Evolutionary conservation across 495 filamentous ascomycete species (phyloP).

Genomic region (Xeromyces bisporus): DNA sequence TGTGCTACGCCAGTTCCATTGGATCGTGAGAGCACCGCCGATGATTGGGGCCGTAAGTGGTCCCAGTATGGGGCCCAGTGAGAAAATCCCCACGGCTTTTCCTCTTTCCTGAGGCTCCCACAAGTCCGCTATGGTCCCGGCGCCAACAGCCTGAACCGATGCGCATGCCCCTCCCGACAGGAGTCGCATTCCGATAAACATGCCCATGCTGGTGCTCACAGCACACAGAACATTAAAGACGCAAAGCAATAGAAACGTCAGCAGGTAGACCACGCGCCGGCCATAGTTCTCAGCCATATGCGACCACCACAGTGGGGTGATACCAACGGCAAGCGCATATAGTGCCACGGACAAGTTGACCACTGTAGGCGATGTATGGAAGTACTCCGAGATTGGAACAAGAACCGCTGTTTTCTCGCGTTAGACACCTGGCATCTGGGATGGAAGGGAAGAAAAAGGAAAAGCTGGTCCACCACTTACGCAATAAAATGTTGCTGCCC

Average conservation of each 20-base stretch:
- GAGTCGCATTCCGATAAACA: slow-evolving; percentile 54
- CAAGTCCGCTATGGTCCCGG: slow-evolving; percentile 4
- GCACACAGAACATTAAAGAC: slow-evolving; percentile 47
- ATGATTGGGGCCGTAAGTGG: slow-evolving; percentile 5
- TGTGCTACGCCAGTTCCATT: slow-evolving; percentile 4
- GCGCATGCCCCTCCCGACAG: not conserved
- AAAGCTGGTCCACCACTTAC: no score
- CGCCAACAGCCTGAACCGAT: slow-evolving; percentile 5
- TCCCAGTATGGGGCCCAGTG: slow-evolving; percentile 4
- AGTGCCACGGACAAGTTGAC: slow-evolving; percentile 59
- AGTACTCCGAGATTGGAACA: slow-evolving; percentile 11
- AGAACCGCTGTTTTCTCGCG: not conserved
- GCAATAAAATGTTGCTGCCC: not conserved
- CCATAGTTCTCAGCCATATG: slow-evolving; percentile 40
- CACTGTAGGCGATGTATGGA: slow-evolving; percentile 39
- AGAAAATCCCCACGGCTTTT: slow-evolving; percentile 5
- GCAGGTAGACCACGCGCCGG: slow-evolving; percentile 54
- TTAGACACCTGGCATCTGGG: not conserved
- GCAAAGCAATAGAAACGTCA: slow-evolving; percentile 55
- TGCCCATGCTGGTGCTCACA: slow-evolving; percentile 45
- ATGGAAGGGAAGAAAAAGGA: not conserved
- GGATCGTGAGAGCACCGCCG: slow-evolving; percentile 3
- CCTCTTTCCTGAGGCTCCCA: slow-evolving; percentile 2
- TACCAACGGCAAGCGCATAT: slow-evolving; percentile 60
- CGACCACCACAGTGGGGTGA: slow-evolving; percentile 71